phyloP scores from a whole-genome alignment of 768 basidiomycete genomes.

The Tricholoma furcatifolium region DNA sequence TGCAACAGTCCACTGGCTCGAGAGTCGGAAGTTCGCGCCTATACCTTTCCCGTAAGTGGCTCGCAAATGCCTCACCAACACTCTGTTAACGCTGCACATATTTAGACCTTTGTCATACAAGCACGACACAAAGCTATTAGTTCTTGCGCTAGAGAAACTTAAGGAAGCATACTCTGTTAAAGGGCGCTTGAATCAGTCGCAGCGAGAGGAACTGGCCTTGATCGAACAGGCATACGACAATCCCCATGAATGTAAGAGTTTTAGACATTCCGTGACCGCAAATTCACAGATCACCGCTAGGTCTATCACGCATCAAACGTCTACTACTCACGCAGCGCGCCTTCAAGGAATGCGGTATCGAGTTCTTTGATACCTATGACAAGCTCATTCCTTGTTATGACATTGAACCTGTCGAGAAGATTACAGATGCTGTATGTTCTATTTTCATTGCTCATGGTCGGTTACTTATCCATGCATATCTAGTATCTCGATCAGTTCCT shows the following conservation, averaged over 20 bases:
- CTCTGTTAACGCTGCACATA: background rate
- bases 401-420: slow-evolving; percentile 99
- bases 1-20: slow-evolving; percentile 98
- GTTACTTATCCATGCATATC: slow-evolving; percentile 15
- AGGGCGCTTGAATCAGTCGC: slow-evolving; percentile 95
- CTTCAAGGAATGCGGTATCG: slow-evolving; percentile 97
- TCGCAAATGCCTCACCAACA: background rate
- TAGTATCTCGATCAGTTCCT: slow-evolving; percentile 97
- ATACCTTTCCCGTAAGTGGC: slow-evolving; percentile 93
- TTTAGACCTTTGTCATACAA: slow-evolving; percentile 91
- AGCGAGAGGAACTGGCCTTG: slow-evolving; percentile 95
- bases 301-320: slow-evolving; percentile 96
- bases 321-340: slow-evolving; percentile 94
- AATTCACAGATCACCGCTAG: slow-evolving; percentile 25
- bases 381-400: slow-evolving; percentile 99
- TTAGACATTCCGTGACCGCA: background rate
- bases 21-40: slow-evolving; percentile 95
- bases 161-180: slow-evolving; percentile 99
- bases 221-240: slow-evolving; percentile 99
- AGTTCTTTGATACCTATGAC: slow-evolving; percentile 97
- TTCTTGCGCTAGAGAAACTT: slow-evolving; percentile 94
- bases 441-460: background rate
- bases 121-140: slow-evolving; percentile 97
- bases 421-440: slow-evolving; percentile 85
- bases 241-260: slow-evolving; percentile 85